These are phyloP conservation scores for Trichosporon faecale DNA, from an alignment of 1,284 basidiomycete genomes.

Conservation along the genomic window DNA sequence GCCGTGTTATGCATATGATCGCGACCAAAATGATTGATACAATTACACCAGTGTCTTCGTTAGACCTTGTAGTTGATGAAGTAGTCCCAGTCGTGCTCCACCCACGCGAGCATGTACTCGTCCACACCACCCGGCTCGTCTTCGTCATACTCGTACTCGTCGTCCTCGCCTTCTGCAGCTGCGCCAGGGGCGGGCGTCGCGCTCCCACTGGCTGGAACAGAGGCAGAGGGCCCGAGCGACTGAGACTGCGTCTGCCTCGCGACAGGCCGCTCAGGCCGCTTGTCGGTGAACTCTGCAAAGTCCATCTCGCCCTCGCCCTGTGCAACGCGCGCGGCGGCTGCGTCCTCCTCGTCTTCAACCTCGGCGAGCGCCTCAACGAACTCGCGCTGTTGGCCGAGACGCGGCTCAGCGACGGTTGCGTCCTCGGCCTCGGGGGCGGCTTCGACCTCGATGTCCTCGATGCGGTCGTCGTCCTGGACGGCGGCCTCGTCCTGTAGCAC, in stretches of 20 bases:
- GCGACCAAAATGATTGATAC: conserved; percentile 2
- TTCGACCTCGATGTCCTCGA: conserved; percentile 38
- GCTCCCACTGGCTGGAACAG: conserved; percentile 8
- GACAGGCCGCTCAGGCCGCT: background rate
- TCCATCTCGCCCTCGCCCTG: conserved; percentile 77
- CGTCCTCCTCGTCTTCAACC: conserved; percentile 85
- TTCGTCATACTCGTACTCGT: conserved; percentile 49
- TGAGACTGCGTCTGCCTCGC: background rate
- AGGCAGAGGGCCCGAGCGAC: conserved; percentile 14
- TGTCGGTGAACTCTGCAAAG: conserved; percentile 67
- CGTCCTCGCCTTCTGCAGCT: conserved; percentile 50
- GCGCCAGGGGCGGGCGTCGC: conserved; percentile 19
- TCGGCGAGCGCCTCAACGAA: conserved; percentile 70
- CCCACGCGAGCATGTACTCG: conserved; percentile 81
- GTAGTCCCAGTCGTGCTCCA: conserved; percentile 70
- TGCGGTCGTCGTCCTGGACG: conserved; percentile 52
- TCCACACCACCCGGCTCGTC: conserved; percentile 58
- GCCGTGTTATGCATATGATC: background rate
- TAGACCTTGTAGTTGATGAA: conserved; percentile 54
- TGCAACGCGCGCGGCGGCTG: conserved; percentile 72
- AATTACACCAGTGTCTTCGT: background rate
- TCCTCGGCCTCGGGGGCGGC: conserved; percentile 34
- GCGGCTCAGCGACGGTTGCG: conserved; percentile 34
- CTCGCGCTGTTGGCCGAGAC: conserved; percentile 49
- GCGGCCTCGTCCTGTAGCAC: conserved; percentile 60